Base-by-base conservation (phyloP, 2,329 filamentous ascomycete genomes). In the Colletotrichum sojae region DNA sequence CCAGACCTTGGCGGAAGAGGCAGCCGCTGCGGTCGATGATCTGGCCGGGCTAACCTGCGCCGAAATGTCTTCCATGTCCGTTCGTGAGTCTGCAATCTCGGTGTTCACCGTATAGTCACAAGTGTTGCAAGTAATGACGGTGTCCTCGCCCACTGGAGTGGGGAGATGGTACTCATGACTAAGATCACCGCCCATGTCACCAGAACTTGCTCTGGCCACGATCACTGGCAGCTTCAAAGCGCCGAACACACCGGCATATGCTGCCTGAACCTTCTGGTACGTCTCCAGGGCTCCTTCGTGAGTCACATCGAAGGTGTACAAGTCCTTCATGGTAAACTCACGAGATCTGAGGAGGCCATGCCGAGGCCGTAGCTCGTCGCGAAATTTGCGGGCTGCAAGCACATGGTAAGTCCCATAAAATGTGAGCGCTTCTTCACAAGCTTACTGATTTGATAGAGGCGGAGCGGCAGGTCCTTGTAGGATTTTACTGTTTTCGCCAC, bases 261-360 rank as follows among this genome's bases (percentile, higher is more conserved):
- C 92, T 45, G 80, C 78, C 57, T 92, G 89, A 3, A 97, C 94
- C 49, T 90, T 82, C 6, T 89, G 81, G 74, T 99, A 99, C 0
- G 95, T 97, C 57, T 88, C 81, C n/a, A 95, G 83, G 1, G 95
- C 95, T n/a, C 88, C 83, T 27, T 88, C 81, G 0, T 85, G 78
- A 4, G 86, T 91, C 43, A 86, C 82, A 76, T 99, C 96, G 76
- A 99, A 99, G 0, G 95, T 98, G 78, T 99, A 99, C 1, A 99
- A 87, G 79, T 99, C 96, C 80, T 99, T 99, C 96, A 99, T 99
- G 73, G 94, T 82, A 75, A 99, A 99, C 76, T 99, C 96, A 70
- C 94, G 90, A 1, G 94, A 92, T 10, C 96, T 90, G 9, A 99
- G 84, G 2, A 99, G 85, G 13, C 96, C 96, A 74, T 97, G 93